These are phyloP conservation scores for Rubia yunnanensis DNA, from an alignment of 257 asterid genomes.

Conservation along the genomic window DNA sequence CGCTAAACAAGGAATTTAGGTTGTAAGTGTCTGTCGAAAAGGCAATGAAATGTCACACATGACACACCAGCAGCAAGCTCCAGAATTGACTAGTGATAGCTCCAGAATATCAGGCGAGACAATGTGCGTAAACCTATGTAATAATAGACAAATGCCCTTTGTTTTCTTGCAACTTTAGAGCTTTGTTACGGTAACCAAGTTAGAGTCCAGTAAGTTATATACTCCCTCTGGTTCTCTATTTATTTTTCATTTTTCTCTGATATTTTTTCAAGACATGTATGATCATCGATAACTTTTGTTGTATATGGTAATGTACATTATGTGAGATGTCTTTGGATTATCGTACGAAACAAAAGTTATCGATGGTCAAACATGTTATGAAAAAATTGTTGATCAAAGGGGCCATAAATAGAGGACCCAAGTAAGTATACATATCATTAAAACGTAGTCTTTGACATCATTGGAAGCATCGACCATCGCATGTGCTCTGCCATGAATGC, in stretches of 20 bases:
- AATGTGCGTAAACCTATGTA: background rate
- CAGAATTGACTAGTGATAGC: background rate
- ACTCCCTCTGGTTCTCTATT: too few relatives aligned
- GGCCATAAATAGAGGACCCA: too few relatives aligned
- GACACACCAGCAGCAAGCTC: background rate
- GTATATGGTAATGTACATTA: too few relatives aligned
- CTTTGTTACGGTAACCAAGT: background rate
- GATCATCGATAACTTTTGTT: too few relatives aligned
- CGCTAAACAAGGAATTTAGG: slow-evolving; percentile 9
- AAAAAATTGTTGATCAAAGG: too few relatives aligned
- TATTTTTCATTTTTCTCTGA: too few relatives aligned
- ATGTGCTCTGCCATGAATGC: slow-evolving; percentile 5
- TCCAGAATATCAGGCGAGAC: background rate
- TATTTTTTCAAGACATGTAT: too few relatives aligned
- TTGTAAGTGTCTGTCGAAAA: slow-evolving; percentile 4
- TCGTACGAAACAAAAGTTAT: too few relatives aligned
- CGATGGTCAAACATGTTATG: too few relatives aligned
- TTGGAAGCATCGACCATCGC: slow-evolving; percentile 2
- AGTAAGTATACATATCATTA: too few relatives aligned
- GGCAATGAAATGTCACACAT: background rate
- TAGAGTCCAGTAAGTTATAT: background rate
- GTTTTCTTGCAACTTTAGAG: background rate
- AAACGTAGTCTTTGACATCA: background rate
- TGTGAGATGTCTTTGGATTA: too few relatives aligned
- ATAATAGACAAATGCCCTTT: background rate